Evolutionary conservation across 2,329 filamentous ascomycete genomes (phyloP), one percentile per base, ranked within the genome.

Genomic region (Fusarium sp.): DNA sequence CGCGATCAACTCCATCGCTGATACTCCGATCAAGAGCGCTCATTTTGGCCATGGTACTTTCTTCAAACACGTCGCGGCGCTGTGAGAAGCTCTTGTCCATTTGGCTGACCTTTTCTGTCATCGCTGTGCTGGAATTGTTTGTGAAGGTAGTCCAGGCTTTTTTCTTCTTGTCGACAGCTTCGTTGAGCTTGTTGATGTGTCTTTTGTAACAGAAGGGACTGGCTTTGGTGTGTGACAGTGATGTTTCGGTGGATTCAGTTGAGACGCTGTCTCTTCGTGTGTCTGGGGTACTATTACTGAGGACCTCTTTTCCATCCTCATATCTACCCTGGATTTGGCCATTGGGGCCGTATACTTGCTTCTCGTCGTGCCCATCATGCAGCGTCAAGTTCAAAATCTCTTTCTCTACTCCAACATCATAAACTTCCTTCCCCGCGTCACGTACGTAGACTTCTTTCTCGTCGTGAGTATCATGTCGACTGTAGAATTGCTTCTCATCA

Each of bases 111-210:
- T 59, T 62, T 0, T 71, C 57, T 1, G 51, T 26, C n/a, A 71
- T 69, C 0, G 57, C 42, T 7, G 51, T 34, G 16, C 55, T 67
- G 0, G 69, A 70, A 16, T 68, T 37, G 2, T 63, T 54, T 13
- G 50, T 31, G 8, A 67, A 58, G 2, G 40, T 52, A 1, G 46
- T 41, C 52, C 64, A 60, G 3, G 69, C 66, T n/a, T 70, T 70
- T 9, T 67, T 72, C 11, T 57, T 51, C 15, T 67, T 70, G 13
- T 70, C 67, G 4, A 72, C 46, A 6, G 50, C 69, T 41, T 70
- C 41, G 3, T 58, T 70, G 8, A 58, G 34, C 7, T 54, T 70
- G 31, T 58, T 42, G 11, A 67, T 8, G 0, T 50, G 69, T 0
- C 62, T 55, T 5, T 70, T 47, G 10, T 68, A 50, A 2, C 38